These are phyloP conservation scores for Nemania bipapillata DNA, from an alignment of 2,329 filamentous ascomycete genomes.

Conservation along the genomic window DNA sequence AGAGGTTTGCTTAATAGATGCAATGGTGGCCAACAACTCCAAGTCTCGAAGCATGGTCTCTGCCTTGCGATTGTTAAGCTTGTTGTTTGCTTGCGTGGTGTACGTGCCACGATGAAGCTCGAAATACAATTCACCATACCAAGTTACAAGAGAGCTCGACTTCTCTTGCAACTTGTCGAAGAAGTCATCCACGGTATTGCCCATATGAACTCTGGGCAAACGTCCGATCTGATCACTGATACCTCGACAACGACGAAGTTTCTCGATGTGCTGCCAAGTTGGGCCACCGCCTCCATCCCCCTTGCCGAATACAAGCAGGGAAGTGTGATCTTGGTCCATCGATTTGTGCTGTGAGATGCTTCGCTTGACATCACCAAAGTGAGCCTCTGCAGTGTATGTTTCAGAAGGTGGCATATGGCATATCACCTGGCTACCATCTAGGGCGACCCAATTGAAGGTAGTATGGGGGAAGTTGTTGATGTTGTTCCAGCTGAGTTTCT, in stretches of 20 bases:
- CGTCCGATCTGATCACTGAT: constrained; percentile 87
- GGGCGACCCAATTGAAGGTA: constrained; percentile 97
- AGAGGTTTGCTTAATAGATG: constrained; percentile 74
- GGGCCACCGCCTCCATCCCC: constrained; percentile 96
- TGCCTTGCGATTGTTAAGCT: constrained; percentile 87
- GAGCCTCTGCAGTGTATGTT: constrained; percentile 92
- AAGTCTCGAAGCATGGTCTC: constrained; percentile 88
- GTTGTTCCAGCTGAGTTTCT: constrained; percentile 99
- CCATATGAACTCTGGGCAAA: constrained; percentile 88
- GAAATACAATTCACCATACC: constrained; percentile 98
- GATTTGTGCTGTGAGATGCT: constrained; percentile 95
- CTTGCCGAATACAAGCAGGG: constrained; percentile 92
- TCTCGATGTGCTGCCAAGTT: constrained; percentile 93
- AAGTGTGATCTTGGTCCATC: constrained; percentile 90
- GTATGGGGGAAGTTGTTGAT: constrained; percentile 99
- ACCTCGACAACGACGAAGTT: constrained; percentile 89
- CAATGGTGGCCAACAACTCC: constrained; percentile 86
- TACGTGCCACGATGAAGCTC: constrained; percentile 97
- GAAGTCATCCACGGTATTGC: constrained; percentile 91
- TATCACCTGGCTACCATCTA: constrained; percentile 95
- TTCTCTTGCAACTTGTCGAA: constrained; percentile 87
- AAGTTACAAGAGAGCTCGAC: constrained; percentile 82
- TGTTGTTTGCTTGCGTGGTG: constrained; percentile 97
- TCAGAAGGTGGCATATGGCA: constrained; percentile 97
- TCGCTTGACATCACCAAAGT: constrained; percentile 92